Conservation (phyloP, 2,329 filamentous ascomycete species). For the Penicillium sp. region DNA sequence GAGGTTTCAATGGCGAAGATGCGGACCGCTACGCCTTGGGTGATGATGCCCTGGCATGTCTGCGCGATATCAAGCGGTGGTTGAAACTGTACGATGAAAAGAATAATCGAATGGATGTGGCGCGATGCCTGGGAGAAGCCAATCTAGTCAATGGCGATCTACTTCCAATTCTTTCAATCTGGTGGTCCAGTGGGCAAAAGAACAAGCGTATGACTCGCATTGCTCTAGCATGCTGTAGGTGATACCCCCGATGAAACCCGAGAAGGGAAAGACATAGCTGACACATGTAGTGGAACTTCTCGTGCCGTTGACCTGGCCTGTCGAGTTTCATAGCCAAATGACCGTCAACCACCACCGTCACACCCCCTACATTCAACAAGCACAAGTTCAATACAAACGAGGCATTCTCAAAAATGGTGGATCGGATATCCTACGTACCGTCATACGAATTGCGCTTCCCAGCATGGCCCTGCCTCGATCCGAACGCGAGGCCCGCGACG, state of each 20-base stretch:
- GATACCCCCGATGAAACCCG: too few species aligned
- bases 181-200: slow-evolving; percentile 70
- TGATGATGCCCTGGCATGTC: slow-evolving; percentile 86
- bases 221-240: slow-evolving; percentile 71
- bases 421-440: slow-evolving; percentile 73
- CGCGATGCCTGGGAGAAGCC: slow-evolving; percentile 84
- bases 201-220: slow-evolving; percentile 75
- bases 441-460: slow-evolving; percentile 77
- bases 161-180: slow-evolving; percentile 80
- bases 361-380: slow-evolving; percentile 81
- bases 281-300: slow-evolving; percentile 69
- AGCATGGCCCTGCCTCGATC: slow-evolving; percentile 76
- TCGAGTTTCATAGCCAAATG: slow-evolving; percentile 78
- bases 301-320: slow-evolving; percentile 90
- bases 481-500: slow-evolving; percentile 76
- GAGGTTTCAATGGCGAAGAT: slow-evolving; percentile 75
- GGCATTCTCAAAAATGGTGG: slow-evolving; percentile 81
- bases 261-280: neutral
- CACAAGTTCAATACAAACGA: slow-evolving; percentile 86
- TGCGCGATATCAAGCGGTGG: slow-evolving; percentile 95
- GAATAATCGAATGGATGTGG: slow-evolving; percentile 89
- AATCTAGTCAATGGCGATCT: slow-evolving; percentile 90
- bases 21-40: slow-evolving; percentile 83
- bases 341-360: slow-evolving; percentile 92
- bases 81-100: slow-evolving; percentile 92